Evolutionary conservation across 345 rosid species (phyloP), one percentile per base, ranked within the genome.

Genomic region (Eucalyptus tenuipes): DNA sequence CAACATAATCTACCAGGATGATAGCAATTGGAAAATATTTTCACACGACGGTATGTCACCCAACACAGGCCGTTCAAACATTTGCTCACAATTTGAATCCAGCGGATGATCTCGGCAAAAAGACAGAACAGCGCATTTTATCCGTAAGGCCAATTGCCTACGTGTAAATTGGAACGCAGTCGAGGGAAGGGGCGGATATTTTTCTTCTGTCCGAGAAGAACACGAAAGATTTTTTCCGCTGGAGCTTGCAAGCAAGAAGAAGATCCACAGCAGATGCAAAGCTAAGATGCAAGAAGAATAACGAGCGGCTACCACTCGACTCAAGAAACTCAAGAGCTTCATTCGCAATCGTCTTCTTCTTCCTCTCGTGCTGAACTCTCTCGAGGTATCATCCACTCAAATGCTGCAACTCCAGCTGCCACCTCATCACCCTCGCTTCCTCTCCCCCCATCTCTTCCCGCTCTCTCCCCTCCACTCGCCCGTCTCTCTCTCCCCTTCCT

Each of bases 401-500:
- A 75, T 89, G 88, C 88, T 53, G 88, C 88, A 53, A 71, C 57
- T 55, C 81, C 87, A 85, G 7, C 0, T 75, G 82, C 82, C 82
- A 10, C 24, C n/a, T 17, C 87, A 80, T 3, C 86, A 68, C 29
- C 86, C 53, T 68, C 79, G 47, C 55, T 66, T 42, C 81, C 71
- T 86, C 90, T 44, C 86, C 31, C 52, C 90, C 55, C 81, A 20
- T 88, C 53, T 20, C 88, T 87, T 57, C n/a, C 79, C 88, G 57
- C 85, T 42, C 64, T 75, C 66, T 80, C 89, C 86, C 66, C 53
- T 79, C 86, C 82, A 20, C 82, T 40, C 82, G 22, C 5, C 79
- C 40, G 29, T 22, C 50, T 66, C 88, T 79, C 91, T 89, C 89
- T 86, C 91, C 71, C 49, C 94, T 15, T 20, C 45, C 68, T 53